Base-by-base conservation (phyloP, 768 basidiomycete species). In the Rhizopogon roseolus region DNA sequence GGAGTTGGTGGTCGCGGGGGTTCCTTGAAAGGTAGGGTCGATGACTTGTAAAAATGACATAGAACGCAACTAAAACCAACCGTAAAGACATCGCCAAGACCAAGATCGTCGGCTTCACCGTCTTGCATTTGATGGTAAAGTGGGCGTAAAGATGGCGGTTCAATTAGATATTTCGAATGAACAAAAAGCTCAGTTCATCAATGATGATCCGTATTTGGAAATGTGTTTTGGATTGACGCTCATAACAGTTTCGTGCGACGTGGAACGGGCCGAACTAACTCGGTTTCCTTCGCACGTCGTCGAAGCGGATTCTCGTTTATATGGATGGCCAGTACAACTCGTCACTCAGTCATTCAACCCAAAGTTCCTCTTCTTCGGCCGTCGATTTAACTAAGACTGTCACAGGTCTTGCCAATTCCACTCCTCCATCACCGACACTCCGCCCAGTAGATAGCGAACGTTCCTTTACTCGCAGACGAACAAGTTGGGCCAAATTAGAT, bases 1-100 rank as follows among this genome's bases (percentile, higher is more conserved):
- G 88, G 89, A 0, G 84, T 80, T 2, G 86, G 82, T 10, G 87
- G 88, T 27, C 86, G 76, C 10, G 79, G 73, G 2, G 81, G 81
- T 68, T 88, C 87, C 86, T 69, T 43, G 5, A 34, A 16, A 16
- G 17, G 32, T 7, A 16, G 41, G 6, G 19, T 19, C 2, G 16
- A 32, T 13, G 5, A 19, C 38, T 11, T 49, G 11, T 6, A 2
- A 16, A 38, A 16, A 38, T 40, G 48, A 10, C 22, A 39, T 19
- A 14, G 17, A 10, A 41, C 2, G 53, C 17, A 29, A 45, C 8
- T 53, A 38, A 32, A 34, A 66, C 73, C 66, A 45, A 84, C 84
- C 49, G 76, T 75, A 65, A 86, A 86, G 38, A 86, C 62, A 4
- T 63, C 51, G 19, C 70, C 78, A 0, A 84, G 72, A 5, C 58